Percentiles rank a stretch among this genome's conserved stretches.
phyloP scores from a whole-genome alignment of 2,329 filamentous ascomycete genomes.

The Colletotrichum sp. region DNA sequence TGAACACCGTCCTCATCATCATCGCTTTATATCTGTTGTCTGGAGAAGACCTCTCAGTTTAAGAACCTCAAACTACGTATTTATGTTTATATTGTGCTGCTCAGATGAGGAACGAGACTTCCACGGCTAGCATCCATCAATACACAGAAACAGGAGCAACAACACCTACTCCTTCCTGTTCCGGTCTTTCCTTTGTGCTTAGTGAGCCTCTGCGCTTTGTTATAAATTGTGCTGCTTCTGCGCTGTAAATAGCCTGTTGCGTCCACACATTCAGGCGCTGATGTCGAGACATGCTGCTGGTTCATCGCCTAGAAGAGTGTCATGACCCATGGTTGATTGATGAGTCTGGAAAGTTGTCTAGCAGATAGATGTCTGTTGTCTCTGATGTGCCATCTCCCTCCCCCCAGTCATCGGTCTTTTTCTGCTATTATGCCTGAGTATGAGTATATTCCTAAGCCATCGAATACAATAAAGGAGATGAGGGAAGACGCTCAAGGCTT shows the following conservation, averaged over 20 bases:
- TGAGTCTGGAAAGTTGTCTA: not conserved
- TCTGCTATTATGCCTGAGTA: not conserved
- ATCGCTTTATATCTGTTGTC: no score
- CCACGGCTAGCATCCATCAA: rapidly evolving
- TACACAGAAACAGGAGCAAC: not conserved
- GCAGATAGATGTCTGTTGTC: not conserved
- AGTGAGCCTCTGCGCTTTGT: not conserved
- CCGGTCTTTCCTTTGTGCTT: rapidly evolving
- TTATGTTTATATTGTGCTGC: not conserved
- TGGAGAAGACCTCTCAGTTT: not conserved
- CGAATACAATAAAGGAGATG: not conserved
- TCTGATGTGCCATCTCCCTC: not conserved
- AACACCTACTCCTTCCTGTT: not conserved
- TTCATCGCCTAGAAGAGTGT: rapidly evolving
- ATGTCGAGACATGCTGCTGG: not conserved
- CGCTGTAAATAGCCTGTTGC: not conserved
- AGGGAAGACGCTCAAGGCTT: not conserved
- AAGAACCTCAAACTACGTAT: no score
- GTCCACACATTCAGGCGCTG: not conserved
- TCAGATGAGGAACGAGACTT: not conserved
- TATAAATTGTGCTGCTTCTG: not conserved
- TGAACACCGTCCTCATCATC: no score
- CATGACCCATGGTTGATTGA: rapidly evolving
- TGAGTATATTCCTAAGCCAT: not conserved
- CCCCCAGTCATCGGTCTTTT: rapidly evolving